These are phyloP conservation scores for Physcomitrellopsis africana DNA, from an alignment of 225 moss, liverwort and hornwort genomes.

Conservation along the genomic window DNA sequence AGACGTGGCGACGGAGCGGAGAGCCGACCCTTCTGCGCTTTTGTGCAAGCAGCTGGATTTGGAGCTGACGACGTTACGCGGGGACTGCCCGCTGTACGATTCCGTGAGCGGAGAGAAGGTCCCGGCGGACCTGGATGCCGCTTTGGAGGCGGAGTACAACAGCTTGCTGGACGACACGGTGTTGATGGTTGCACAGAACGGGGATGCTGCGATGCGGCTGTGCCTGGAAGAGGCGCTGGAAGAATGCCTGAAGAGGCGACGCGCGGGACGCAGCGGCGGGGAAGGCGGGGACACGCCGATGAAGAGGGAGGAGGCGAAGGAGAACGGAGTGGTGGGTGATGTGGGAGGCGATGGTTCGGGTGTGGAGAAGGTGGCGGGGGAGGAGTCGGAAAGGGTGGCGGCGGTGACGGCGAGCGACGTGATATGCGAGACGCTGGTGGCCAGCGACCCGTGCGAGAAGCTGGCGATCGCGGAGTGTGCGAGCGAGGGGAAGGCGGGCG, in stretches of 20 bases:
- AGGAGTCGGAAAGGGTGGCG: constrained; percentile 28
- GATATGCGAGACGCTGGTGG: constrained; percentile 50
- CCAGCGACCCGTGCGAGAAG: constrained; percentile 40
- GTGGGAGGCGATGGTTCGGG: constrained; percentile 17
- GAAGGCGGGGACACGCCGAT: neutral
- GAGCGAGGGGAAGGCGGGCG: constrained; percentile 28
- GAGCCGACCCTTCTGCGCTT: constrained; percentile 70
- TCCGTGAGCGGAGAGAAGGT: constrained; percentile 69
- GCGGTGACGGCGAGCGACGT: constrained; percentile 47
- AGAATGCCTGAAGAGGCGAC: constrained; percentile 53
- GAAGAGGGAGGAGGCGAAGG: constrained; percentile 1
- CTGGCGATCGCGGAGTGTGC: constrained; percentile 55
- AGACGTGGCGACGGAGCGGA: constrained; percentile 70
- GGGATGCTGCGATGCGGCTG: constrained; percentile 67
- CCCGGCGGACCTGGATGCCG: constrained; percentile 60
- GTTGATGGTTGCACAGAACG: constrained; percentile 65
- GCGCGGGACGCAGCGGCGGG: constrained; percentile 34
- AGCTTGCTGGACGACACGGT: constrained; percentile 74
- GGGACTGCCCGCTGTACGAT: constrained; percentile 73
- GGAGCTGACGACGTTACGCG: constrained; percentile 66
- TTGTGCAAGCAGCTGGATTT: constrained; percentile 70
- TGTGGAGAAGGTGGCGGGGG: constrained; percentile 37
- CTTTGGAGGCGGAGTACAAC: constrained; percentile 71
- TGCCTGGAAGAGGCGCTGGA: constrained; percentile 72
- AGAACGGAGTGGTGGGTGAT: neutral